Percentiles rank a stretch among this genome's conserved stretches.
Evolutionary conservation across 345 rosid species (phyloP).

Genomic region (Citrus cavaleriei): DNA sequence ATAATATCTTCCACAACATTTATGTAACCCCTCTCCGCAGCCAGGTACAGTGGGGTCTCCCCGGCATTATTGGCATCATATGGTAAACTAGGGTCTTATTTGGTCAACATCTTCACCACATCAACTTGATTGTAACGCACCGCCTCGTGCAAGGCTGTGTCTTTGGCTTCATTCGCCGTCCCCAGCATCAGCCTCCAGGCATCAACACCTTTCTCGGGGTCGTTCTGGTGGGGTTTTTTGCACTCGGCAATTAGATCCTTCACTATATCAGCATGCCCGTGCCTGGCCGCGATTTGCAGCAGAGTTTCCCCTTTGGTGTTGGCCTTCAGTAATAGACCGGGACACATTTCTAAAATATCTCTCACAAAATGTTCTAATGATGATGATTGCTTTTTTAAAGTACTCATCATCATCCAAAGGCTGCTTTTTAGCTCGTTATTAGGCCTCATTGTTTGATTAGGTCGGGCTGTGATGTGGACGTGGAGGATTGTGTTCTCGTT

Average conservation of each 20-base stretch:
- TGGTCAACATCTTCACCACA: constrained; percentile 9
- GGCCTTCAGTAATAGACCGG: too few relatives aligned
- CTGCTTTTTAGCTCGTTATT: not conserved
- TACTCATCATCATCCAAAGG: not conserved
- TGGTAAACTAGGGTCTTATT: not conserved
- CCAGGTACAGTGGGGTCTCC: constrained; percentile 24
- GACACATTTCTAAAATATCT: too few relatives aligned
- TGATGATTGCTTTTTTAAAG: not conserved
- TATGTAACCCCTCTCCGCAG: constrained; percentile 15
- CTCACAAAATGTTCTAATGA: not conserved
- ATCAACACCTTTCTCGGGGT: not conserved
- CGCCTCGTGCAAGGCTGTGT: too few relatives aligned
- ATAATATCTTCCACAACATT: not conserved
- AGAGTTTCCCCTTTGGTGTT: too few relatives aligned
- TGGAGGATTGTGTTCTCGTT: not conserved
- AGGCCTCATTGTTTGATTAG: not conserved
- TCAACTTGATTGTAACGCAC: constrained; percentile 5
- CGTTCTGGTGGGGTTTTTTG: not conserved
- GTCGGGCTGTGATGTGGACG: not conserved
- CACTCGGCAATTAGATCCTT: not conserved
- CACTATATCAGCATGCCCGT: not conserved
- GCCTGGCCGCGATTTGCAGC: not conserved
- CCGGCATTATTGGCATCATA: constrained; percentile 5
- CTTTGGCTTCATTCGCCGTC: too few relatives aligned
- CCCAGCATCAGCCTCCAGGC: too few relatives aligned